Evolutionary conservation across 495 filamentous ascomycete genomes (phyloP).

Genomic region (Niebla homalea): DNA sequence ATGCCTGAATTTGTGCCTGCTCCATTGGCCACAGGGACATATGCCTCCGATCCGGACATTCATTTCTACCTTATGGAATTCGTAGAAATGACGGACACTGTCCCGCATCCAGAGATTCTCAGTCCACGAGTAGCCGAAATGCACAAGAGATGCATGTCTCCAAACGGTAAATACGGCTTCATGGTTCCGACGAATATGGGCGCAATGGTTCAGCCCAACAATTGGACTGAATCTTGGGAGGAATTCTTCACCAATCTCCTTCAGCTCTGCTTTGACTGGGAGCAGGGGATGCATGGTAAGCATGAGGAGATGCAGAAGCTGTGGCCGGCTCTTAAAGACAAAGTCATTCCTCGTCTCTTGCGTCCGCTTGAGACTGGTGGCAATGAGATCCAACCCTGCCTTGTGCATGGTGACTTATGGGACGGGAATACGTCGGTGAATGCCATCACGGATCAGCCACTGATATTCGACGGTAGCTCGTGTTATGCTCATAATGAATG

Average conservation of each 20-base stretch:
- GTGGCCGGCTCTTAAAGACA: conserved; percentile 15
- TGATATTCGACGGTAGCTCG: conserved; percentile 18
- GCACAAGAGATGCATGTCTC: conserved; percentile 9
- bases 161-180: conserved; percentile 17
- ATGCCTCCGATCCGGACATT: conserved; percentile 12
- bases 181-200: conserved; percentile 11
- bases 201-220: conserved; percentile 7
- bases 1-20: conserved; percentile 11
- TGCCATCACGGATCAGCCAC: conserved; percentile 8
- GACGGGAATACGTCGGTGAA: conserved; percentile 16
- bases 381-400: conserved; percentile 14
- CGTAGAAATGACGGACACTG: conserved; percentile 12
- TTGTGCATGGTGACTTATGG: conserved; percentile 20
- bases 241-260: conserved; percentile 9
- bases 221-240: conserved; percentile 14
- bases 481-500: conserved; percentile 23
- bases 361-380: conserved; percentile 23
- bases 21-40: conserved; percentile 17
- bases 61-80: conserved; percentile 19
- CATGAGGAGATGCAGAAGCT: conserved; percentile 19
- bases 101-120: conserved; percentile 8
- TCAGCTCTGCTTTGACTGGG: conserved; percentile 1
- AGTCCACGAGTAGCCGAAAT: conserved; percentile 8
- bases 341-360: conserved; percentile 25
- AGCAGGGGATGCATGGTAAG: conserved; percentile 21